A percentile compares a stretch with the other conserved stretches of the same genome.
Conservation (phyloP, 306 rosid genomes). For the Geum urbanum region DNA sequence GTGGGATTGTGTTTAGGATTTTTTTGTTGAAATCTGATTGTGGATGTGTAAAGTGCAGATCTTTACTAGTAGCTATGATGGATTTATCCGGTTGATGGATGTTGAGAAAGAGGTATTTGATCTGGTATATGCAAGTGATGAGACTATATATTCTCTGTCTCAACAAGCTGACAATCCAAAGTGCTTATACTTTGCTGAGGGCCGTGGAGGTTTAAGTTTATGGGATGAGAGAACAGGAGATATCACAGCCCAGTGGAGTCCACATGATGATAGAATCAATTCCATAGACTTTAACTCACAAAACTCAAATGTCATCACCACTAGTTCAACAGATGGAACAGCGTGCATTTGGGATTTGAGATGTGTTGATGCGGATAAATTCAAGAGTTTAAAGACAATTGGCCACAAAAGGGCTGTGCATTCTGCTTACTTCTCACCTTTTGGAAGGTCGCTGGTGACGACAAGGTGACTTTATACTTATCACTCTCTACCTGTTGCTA, state of each 20-base stretch:
- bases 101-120: slow-evolving; percentile 83
- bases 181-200: slow-evolving; percentile 70
- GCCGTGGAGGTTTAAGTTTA: slow-evolving; percentile 51
- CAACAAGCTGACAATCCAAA: slow-evolving; percentile 51
- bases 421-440: slow-evolving; percentile 90
- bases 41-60: slow-evolving; percentile 42
- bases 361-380: slow-evolving; percentile 34
- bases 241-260: slow-evolving; percentile 43
- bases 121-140: slow-evolving; percentile 44
- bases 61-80: slow-evolving; percentile 72
- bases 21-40: neutral
- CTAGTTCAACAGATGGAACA: slow-evolving; percentile 79
- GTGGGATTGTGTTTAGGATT: neutral
- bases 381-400: slow-evolving; percentile 43
- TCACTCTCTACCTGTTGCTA: neutral
- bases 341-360: slow-evolving; percentile 95
- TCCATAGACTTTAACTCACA: slow-evolving; percentile 55
- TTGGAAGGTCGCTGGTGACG: slow-evolving; percentile 69
- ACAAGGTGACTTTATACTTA: slow-evolving; percentile 54
- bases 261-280: slow-evolving; percentile 67
- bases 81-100: slow-evolving; percentile 70
- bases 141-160: slow-evolving; percentile 45
- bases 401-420: slow-evolving; percentile 60
- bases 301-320: slow-evolving; percentile 58
- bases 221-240: slow-evolving; percentile 68